Evolutionary conservation across 2,329 filamentous ascomycete species (phyloP), one percentile per base, ranked within the genome.

Genomic region (Bipolaris gigantea): DNA sequence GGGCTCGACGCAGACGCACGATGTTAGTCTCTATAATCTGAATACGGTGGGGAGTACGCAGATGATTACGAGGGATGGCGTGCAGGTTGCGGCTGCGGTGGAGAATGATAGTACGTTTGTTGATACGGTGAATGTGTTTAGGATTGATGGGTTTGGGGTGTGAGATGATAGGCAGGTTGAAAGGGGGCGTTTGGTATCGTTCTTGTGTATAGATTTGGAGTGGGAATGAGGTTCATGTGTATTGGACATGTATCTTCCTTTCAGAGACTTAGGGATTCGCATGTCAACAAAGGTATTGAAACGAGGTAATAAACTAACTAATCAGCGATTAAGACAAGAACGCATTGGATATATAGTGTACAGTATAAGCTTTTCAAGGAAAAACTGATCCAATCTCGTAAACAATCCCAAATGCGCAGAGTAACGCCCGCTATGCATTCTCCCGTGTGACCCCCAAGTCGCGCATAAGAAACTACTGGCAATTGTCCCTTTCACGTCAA

Each of bases 31-130:
- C 0, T 83, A 82, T 55, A 77, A 79, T 32, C 57, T 82, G 36
- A 81, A 78, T 48, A 81, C 79, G 1, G 73, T 81, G 15, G 76
- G 76, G 0, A 65, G 75, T 11, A 76, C 73, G 11, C 74, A 75
- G 46, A 79, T 80, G 75, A 72, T 82, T 50, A 73, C 75, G 4
- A 62, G 73, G 45, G 74, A 81, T 65, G 78, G 76, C 0, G 69
- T 64, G 36, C 73, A 76, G 52, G 35, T 80, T 27, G 80, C 77
- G 13, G 66, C 66, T 16, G 79, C 76, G 51, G 67, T 64, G 27
- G 79, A 82, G 48, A 83, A 83, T 50, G 66, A 78, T 50, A 74
- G 76, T 35, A 76, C 76, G 0, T 83, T 65, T 62, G 67, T 69
- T 25, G 69, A 74, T 55, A 72, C 69, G 5, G 56, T 73, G 34